These are phyloP conservation scores for Anthracocystis walkeri DNA, from an alignment of 1,284 basidiomycete genomes.

Conservation along the genomic window DNA sequence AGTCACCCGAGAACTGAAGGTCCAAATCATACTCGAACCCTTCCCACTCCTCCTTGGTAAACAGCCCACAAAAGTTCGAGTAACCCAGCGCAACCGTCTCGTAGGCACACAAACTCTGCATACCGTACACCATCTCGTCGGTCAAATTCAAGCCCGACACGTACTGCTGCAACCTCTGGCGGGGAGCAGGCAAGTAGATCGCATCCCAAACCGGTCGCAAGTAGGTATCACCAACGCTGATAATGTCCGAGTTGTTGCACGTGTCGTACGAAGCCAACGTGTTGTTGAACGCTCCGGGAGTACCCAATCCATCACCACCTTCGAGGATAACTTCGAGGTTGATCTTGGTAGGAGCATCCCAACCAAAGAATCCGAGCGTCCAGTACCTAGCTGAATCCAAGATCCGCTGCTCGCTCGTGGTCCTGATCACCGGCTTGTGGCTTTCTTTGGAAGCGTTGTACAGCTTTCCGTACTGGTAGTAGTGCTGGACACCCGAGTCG, in stretches of 20 bases:
- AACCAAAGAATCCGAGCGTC: slow-evolving; percentile 58
- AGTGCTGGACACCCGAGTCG: slow-evolving; percentile 63
- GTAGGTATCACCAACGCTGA: slow-evolving; percentile 75
- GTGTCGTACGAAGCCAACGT: slow-evolving; percentile 81
- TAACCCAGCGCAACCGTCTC: slow-evolving; percentile 61
- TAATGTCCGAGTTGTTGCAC: slow-evolving; percentile 73
- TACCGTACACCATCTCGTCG: slow-evolving; percentile 54
- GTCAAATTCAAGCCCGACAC: slow-evolving; percentile 70
- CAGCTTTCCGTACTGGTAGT: slow-evolving; percentile 67
- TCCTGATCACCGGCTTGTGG: slow-evolving; percentile 64
- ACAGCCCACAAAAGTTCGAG: slow-evolving; percentile 82
- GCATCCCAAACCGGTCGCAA: slow-evolving; percentile 68
- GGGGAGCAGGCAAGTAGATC: slow-evolving; percentile 61
- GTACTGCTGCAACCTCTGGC: slow-evolving; percentile 58
- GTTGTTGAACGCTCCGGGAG: slow-evolving; percentile 77
- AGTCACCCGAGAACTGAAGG: slow-evolving; percentile 71
- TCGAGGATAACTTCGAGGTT: slow-evolving; percentile 65
- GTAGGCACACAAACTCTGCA: slow-evolving; percentile 70
- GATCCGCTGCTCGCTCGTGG: slow-evolving; percentile 76
- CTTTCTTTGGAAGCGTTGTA: slow-evolving; percentile 49
- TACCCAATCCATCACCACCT: slow-evolving; percentile 29
- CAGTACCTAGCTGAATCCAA: slow-evolving; percentile 86
- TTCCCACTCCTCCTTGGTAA: slow-evolving; percentile 88
- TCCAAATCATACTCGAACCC: slow-evolving; percentile 79
- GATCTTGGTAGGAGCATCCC: slow-evolving; percentile 54